Base-by-base conservation (phyloP, 768 basidiomycete genomes). In the Termitomyces sp. region DNA sequence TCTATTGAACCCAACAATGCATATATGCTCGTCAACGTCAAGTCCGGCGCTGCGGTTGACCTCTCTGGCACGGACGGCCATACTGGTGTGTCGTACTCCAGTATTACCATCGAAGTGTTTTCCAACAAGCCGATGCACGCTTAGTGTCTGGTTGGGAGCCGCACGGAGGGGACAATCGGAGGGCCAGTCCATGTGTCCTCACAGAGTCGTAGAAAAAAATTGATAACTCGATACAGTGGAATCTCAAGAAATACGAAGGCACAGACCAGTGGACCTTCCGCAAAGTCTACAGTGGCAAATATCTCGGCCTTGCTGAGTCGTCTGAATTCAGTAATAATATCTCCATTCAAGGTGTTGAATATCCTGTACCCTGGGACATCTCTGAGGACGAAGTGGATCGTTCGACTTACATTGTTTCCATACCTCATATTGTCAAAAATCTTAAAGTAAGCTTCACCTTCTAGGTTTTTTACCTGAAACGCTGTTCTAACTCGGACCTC, bases 51-150 rank as follows among this genome's bases (percentile, higher is more conserved):
- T 14, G 73, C 66, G 21, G 55, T 79, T 17, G 80, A 82, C 59
- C 77, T 80, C 58, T 82, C 80, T 34, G 79, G 75, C n/a, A 68
- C 63, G 10, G 77, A 81, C 55, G 67, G 72, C 54, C 42, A 48
- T 1, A 70, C 74, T 49, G 68, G 76, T 77, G 62, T 2, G 54
- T 46, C 16, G 39, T 2, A 25, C 14, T 37, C 14, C 9, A 5
- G 43, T 37, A 12, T 43, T 40, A 21, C 5, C 52, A 16, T 30
- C n/a, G 6, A 32, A 1, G 21, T 37, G 11, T 27, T 23, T 35
- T 27, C 39, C 3, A 30, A 43, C 40, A 17, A n/a, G 25, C 23
- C 51, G 41, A 54, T 42, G 10, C 7, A 25, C n/a, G 32, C 12
- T 50, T n/a, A 77, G 76, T 81, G 61, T 75, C 73, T 32, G 79